Base-by-base conservation (phyloP, 257 asterid species). In the Leptodermis oblonga region DNA sequence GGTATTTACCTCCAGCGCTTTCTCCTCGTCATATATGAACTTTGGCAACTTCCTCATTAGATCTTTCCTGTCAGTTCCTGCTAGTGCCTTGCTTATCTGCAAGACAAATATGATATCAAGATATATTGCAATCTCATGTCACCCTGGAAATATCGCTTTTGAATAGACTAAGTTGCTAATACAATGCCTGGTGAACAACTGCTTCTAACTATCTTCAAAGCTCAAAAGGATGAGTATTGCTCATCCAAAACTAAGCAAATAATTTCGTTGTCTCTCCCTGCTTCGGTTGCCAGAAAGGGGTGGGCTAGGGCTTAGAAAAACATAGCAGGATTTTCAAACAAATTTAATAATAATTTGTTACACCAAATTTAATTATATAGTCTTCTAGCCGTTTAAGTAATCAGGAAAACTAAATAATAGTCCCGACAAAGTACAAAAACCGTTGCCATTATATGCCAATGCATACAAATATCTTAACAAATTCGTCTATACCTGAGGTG, bases 11-110 rank as follows among this genome's bases (percentile, higher is more conserved):
- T 82, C 86, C 77, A 82, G 55, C 55, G 83, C 81, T 78, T 82
- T 82, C 76, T 82, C 86, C 71, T 82, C 86, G 17, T 82, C 86
- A 52, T 82, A 82, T 67, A 82, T 73, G 53, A 82, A 82, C 65
- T 82, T 82, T 17, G 86, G 86, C 26, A 82, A 72, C 72, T 82
- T 82, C 55, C 83, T 73, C 86, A 82, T 75, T 34, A 82, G 61
- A 51, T 78, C 86, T 65, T 82, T 82, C 34, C 62, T 72, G 28
- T 82, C 83, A 43, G 81, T 54, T 73, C 74, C 83, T n/a, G 83
- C 75, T 33, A 78, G 51, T 33, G 79, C 81, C 73, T 70, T 82
- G 81, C 86, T 78, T 75, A 82, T 75, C 86, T 82, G 75, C 78
- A 76, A 36, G 68, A 51, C 30, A 63, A 26, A 26, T 41, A n/a